Base-by-base conservation (phyloP, 2,329 filamentous ascomycete genomes). In the Aspergillus nomiae region DNA sequence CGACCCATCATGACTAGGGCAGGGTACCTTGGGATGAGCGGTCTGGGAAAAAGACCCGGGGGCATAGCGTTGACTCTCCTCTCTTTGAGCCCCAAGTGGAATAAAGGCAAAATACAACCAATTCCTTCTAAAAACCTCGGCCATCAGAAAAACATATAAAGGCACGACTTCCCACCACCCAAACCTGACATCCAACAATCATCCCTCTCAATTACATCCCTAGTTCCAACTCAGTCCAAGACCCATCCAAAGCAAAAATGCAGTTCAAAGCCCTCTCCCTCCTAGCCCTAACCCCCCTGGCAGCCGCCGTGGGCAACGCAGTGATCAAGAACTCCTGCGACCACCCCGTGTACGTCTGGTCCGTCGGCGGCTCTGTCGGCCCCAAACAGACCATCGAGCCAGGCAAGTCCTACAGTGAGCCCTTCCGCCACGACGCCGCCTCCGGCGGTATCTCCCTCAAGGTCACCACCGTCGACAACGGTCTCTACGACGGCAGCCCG, bases 381-480 rank as follows among this genome's bases (percentile, higher is more conserved):
- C 68, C 74, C 1, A 63, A 64, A 41, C 68, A 76, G 46, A 75
- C 67, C 38, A 67, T 82, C 62, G 51, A 69, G 4, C 64, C 76
- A 7, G 76, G 75, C 45, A 62, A 61, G 12, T 67, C 57, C 53
- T 82, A 79, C 70, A 72, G 67, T 19, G 77, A 82, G 65, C 38
- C 59, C 19, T 72, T 79, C 64, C 73, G 68, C 67, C 71, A 72
- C 54, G 77, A 80, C 59, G 64, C 73, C 24, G 62, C 70, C 28
- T 78, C 75, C 0, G 78, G 78, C n/a, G 80, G 80, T 11, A 72
- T 82, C 54, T 66, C 80, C 1, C 69, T 82, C 55, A 82, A 81
- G 71, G 75, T 82, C 65, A 76, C 80, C 50, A 74, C 69, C 24
- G 67, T 60, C 16, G 56, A 71, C 51, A 70, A 78, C 59, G 78